Evolutionary conservation across 129 eudicot species (phyloP), one percentile per base, ranked within the genome.

Genomic region (Mikania micrantha): DNA sequence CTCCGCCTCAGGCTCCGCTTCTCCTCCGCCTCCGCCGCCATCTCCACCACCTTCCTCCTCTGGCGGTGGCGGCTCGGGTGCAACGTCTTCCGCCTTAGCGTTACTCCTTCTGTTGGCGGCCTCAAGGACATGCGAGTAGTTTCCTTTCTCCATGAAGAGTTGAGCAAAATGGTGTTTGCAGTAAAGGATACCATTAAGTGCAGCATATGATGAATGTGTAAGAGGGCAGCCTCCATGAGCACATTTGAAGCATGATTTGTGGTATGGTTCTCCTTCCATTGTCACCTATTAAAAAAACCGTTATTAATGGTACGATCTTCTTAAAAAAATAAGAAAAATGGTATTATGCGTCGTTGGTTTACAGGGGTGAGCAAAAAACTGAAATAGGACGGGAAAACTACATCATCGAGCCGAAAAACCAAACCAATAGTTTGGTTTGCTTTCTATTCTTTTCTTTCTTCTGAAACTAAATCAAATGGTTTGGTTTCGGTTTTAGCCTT

Each of bases 121-220:
- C 76, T 89, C 77, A 34, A 86, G 85, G 67, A 93, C 92, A 64
- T 93, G 99, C 39, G 61, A 52, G 80, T 89, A 93, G 44, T 70
- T 93, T 49, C 99, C 99, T 54, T 93, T 91, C 88, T 88, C 97
- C 96, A 91, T 81, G 79, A 91, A 91, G 67, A 91, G 94, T 77
- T 91, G 97, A 66, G 85, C 86, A 72, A 91, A 91, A 63, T 91
- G 97, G 66, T 76, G 84, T 82, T 88, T 91, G 80, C 97, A 91
- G 76, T 91, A 91, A 17, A 91, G 88, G 64, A 88, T 60, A 15
- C 97, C 96, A 65, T 91, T 88, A 29, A 91, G 85, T 6, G 97
- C 86, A 76, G 97, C 97, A 71, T 91, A 91, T 11, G 96, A 85
- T 66, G 97, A 85, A 74, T 91, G 97, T 48, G 97, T 91, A 15